Percentiles rank a stretch among this genome's conserved stretches.
Conservation (phyloP, 345 rosid genomes). For the Citrus maxima region DNA sequence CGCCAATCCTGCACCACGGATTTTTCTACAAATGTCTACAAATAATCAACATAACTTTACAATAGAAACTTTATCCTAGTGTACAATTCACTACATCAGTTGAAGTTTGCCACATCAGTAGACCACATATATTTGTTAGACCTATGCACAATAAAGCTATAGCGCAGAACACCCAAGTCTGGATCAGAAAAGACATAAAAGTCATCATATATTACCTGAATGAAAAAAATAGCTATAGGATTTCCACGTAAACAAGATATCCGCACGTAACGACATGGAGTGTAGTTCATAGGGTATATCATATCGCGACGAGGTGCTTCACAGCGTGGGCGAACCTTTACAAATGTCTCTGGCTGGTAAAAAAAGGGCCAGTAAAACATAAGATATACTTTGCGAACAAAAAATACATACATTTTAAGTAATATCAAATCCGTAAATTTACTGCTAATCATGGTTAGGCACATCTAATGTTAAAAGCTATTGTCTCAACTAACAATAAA, state of each 20-base stretch:
- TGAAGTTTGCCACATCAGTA: neutral
- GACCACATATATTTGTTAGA: neutral
- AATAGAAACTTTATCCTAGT: neutral
- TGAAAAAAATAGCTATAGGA: constrained; percentile 82
- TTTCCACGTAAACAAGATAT: constrained; percentile 86
- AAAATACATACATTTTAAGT: neutral
- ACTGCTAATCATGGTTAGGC: neutral
- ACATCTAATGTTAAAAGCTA: neutral
- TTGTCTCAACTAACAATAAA: neutral
- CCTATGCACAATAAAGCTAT: neutral
- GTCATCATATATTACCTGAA: constrained; percentile 51
- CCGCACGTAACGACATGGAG: constrained; percentile 76
- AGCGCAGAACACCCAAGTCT: neutral
- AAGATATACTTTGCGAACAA: constrained; percentile 1
- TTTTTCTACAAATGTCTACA: neutral
- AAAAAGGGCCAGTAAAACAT: constrained; percentile 11
- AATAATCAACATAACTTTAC: neutral
- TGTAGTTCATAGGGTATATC: constrained; percentile 72
- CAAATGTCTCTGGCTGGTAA: constrained; percentile 80
- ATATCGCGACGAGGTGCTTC: constrained; percentile 93
- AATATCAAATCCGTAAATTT: neutral
- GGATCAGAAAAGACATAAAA: neutral
- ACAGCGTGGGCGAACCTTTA: constrained; percentile 79
- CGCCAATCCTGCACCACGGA: neutral
- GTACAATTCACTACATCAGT: neutral